Evolutionary conservation across 2,329 filamentous ascomycete genomes (phyloP), one percentile per base, ranked within the genome.

Genomic region (Cercospora canescens): DNA sequence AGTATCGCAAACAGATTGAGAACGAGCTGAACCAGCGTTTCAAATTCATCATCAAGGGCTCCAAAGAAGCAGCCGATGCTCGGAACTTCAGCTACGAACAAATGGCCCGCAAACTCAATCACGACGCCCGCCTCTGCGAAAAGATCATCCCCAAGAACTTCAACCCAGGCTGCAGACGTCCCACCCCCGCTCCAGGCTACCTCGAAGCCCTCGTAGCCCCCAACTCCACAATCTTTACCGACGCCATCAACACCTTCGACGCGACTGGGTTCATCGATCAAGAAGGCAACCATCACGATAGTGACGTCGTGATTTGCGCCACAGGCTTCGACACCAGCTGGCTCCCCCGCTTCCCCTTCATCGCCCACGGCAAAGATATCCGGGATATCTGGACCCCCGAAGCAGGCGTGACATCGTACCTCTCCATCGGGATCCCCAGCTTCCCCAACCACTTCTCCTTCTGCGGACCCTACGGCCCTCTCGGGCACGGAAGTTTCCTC

Each of bases 1-100:
- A 81, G 67, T 83, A 83, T 67, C 79, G 81, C 66, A 83, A 82
- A 70, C 77, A 80, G 62, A 79, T 84, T 62, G 82, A 84, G 65
- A 79, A 80, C 65, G 81, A 83, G 66, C 77, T 87, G 16, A 86
- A 85, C 66, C 80, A 81, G 54, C 78, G 82, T 6, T 87, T 86
- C 77, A 83, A 82, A 54, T 82, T 86, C 74, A 85, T 85, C 70
- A 76, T 83, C 68, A 84, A 83, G 70, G 81, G 81, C n/a, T 81
- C 78, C 6, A 64, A 78, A 59, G 82, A 83, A 75, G 81, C 82
- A 1, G 74, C 75, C 60, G 74, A 77, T 28, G 82, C 82, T 11
- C 76, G 78, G 7, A 77, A 79, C n/a, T 80, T 76, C 64, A 72
- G 75, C 32, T 74, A 75, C 60, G 69, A 74, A 4, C 77, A 81